Evolutionary conservation across 129 eudicot genomes (phyloP), one percentile per base, ranked within the genome.

Genomic region (Daucus carota): DNA sequence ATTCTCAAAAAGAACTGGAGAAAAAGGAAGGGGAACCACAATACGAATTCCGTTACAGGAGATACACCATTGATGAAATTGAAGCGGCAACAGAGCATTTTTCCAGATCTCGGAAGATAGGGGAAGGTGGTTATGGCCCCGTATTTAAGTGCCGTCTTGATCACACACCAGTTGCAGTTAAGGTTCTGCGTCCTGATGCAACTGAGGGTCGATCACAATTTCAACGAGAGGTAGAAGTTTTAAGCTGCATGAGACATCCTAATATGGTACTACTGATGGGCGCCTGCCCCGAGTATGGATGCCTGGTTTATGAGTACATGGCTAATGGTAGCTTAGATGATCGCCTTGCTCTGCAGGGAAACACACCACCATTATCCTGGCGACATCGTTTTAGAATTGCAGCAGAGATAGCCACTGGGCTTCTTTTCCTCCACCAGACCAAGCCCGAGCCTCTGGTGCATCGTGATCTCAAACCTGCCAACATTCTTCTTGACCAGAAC

Each of bases 121-220:
- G 97, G 18, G 97, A 92, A 87, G 97, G 97, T 16, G 96, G 97
- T 41, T 92, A 92, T 80, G 97, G 97, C 50, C 97, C 97, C 17
- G 97, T 92, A 22, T 92, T 76, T 40, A 92, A 85, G 81, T 85
- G 96, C 60, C 54, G 54, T 17, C 97, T 92, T 36, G 88, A 86
- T 76, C 88, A 87, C 38, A 89, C 90, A 18, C 79, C 80, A 20
- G 92, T 87, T 32, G 95, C 97, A 6, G 87, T 92, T 17, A 92
- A 92, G 76, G 92, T 89, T 43, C 70, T 91, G 70, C 88, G 97
- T 8, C 92, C 97, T 5, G 94, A 88, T 72, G 93, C 97, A 62
- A 90, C 86, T 41, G 95, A 91, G 66, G 97, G 97, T 50, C 83
- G 88, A 57, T 80, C 90, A 62, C 97, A 92, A 67, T 92, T 89